Conservation (phyloP, 257 asterid species). For the Solanum paucissectum region DNA sequence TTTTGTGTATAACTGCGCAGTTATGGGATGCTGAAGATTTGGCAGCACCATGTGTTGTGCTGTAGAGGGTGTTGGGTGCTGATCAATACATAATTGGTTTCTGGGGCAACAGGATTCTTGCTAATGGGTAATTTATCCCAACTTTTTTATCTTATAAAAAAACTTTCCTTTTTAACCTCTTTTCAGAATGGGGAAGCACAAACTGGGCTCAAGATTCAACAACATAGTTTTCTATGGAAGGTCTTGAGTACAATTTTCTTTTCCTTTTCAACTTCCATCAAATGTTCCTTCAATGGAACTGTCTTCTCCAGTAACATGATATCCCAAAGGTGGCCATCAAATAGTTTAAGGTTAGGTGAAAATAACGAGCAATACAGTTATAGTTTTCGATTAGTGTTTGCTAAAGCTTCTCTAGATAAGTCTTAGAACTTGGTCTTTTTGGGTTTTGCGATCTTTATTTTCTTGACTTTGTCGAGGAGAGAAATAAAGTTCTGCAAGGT, state of each 20-base stretch:
- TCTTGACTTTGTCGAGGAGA: slow-evolving; percentile 25
- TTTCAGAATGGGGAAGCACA: slow-evolving; percentile 27
- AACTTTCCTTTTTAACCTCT: slow-evolving; percentile 15
- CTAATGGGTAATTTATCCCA: slow-evolving; percentile 56
- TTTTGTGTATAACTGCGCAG: slow-evolving; percentile 97
- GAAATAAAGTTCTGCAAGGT: slow-evolving; percentile 27
- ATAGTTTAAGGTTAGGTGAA: slow-evolving; percentile 42
- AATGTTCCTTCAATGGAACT: slow-evolving; percentile 13
- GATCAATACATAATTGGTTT: slow-evolving; percentile 29
- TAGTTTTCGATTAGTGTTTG: slow-evolving; percentile 25
- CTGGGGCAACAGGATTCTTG: slow-evolving; percentile 42
- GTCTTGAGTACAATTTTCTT: slow-evolving; percentile 38
- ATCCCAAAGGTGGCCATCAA: slow-evolving; percentile 21
- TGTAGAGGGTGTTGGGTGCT: slow-evolving; percentile 12
- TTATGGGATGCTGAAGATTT: slow-evolving; percentile 84
- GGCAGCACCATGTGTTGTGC: slow-evolving; percentile 12
- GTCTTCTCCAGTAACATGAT: slow-evolving; percentile 26
- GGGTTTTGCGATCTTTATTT: slow-evolving; percentile 24
- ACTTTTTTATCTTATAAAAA: slow-evolving; percentile 11
- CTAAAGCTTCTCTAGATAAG: slow-evolving; percentile 25
- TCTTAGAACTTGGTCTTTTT: slow-evolving; percentile 25
- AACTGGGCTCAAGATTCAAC: slow-evolving; percentile 49
- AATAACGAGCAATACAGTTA: slow-evolving; percentile 31
- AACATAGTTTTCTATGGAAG: slow-evolving; percentile 31
- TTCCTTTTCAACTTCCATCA: slow-evolving; percentile 12